These are phyloP conservation scores for Nigrospora osmanthi DNA, from an alignment of 2,329 filamentous ascomycete genomes.

Conservation along the genomic window DNA sequence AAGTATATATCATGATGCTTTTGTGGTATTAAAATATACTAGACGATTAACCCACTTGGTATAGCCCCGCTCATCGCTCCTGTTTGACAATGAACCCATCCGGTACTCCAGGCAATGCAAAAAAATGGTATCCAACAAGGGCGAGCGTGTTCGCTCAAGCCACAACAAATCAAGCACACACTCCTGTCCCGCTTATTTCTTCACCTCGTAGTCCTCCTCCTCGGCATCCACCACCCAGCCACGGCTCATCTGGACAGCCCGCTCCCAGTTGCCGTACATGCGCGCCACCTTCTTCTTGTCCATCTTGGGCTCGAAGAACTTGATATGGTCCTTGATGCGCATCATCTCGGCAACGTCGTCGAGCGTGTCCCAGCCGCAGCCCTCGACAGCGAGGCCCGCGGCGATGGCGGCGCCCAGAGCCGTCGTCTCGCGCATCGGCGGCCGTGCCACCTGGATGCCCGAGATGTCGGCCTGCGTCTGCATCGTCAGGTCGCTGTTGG, in stretches of 20 bases:
- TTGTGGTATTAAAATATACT: no score
- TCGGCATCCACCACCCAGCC: conserved; percentile 37
- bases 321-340: conserved; percentile 58
- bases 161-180: no score
- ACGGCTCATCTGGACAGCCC: conserved; percentile 51
- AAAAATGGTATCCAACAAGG: no score
- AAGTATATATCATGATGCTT: no score
- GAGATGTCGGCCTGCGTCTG: conserved; percentile 84
- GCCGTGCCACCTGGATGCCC: conserved; percentile 73
- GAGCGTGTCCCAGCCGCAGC: conserved; percentile 70
- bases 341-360: conserved; percentile 62
- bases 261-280: conserved; percentile 46
- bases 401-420: conserved; percentile 83
- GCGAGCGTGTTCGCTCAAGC: no score
- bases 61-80: no score
- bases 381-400: conserved; percentile 69
- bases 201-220: conserved; percentile 10
- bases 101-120: no score
- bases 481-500: conserved; percentile 84
- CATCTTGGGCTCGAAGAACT: conserved; percentile 62
- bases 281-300: conserved; percentile 29
- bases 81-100: no score
- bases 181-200: no score
- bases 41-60: no score
- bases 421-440: conserved; percentile 85